Conservation (phyloP, 2,329 filamentous ascomycete species). For the Ophiostoma ulmi region DNA sequence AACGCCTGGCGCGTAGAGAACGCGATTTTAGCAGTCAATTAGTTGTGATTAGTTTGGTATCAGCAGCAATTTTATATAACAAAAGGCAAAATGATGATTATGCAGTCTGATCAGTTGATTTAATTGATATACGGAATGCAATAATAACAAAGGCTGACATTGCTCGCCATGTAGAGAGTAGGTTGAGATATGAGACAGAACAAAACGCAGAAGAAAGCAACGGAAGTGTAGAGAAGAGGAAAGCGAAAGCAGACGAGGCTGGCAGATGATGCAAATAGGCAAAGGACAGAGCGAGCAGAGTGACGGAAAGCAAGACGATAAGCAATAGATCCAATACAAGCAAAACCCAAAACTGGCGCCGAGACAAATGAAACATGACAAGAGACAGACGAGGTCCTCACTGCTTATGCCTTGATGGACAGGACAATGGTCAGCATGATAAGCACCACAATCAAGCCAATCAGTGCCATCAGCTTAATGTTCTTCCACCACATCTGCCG, state of each 20-base stretch:
- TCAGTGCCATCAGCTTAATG: conserved; percentile 81
- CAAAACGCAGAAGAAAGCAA: background rate
- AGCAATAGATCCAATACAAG: background rate
- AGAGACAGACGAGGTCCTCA: background rate
- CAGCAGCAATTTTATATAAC: background rate
- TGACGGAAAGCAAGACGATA: background rate
- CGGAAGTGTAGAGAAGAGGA: background rate
- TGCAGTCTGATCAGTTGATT: background rate
- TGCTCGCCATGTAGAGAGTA: background rate
- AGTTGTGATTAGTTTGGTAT: background rate
- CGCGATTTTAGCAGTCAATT: background rate
- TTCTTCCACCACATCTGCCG: conserved; percentile 99
- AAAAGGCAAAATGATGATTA: too few species aligned
- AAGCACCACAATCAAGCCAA: conserved; percentile 61
- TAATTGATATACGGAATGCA: background rate
- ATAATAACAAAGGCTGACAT: background rate
- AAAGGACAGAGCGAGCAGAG: background rate
- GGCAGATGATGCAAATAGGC: background rate
- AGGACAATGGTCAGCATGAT: conserved; percentile 54
- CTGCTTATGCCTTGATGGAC: conserved; percentile 39
- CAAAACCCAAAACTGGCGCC: background rate
- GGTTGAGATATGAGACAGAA: background rate
- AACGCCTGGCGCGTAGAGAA: conserved; percentile 2
- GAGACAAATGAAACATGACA: conserved; percentile 4
- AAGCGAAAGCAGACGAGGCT: background rate